Percentiles rank a stretch among this genome's conserved stretches.
These are phyloP conservation scores for Verticillium klebahnii DNA, from an alignment of 2,329 filamentous ascomycete genomes.

Conservation along the genomic window DNA sequence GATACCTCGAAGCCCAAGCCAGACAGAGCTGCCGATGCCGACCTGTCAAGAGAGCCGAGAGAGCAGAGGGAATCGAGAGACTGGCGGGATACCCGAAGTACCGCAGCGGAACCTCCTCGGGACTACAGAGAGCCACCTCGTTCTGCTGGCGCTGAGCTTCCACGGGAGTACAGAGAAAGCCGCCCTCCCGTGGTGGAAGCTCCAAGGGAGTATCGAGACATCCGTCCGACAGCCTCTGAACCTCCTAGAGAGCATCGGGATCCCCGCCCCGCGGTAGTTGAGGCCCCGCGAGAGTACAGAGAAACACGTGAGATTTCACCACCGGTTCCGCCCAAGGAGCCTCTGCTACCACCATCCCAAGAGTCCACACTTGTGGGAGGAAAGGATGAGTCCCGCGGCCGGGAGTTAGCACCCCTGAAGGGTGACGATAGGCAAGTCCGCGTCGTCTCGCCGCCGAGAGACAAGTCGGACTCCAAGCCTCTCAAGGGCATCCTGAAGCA, in stretches of 20 bases:
- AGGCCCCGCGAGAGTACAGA: not conserved
- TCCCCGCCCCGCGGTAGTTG: not conserved
- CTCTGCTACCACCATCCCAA: not conserved
- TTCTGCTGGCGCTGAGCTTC: not conserved
- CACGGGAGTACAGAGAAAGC: not conserved
- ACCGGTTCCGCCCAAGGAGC: not conserved
- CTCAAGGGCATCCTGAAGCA: slow-evolving; percentile 83
- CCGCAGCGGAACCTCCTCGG: not conserved
- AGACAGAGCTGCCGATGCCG: not conserved
- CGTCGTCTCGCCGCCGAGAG: slow-evolving; percentile 66
- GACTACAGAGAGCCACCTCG: not conserved
- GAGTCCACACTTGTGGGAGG: slow-evolving; percentile 1
- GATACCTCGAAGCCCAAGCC: not conserved
- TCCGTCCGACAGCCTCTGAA: not conserved
- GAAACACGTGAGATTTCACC: not conserved
- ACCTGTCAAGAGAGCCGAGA: slow-evolving; percentile 1
- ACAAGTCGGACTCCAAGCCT: slow-evolving; percentile 60
- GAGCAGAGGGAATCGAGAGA: not conserved
- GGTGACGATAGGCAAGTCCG: slow-evolving; percentile 47
- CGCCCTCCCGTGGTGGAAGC: not conserved
- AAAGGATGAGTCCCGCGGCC: slow-evolving; percentile 26
- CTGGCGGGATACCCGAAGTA: not conserved
- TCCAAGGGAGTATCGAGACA: not conserved
- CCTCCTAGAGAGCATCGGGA: not conserved
- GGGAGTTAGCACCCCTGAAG: slow-evolving; percentile 28